Evolutionary conservation across 768 basidiomycete genomes (phyloP), one percentile per base, ranked within the genome.

Genomic region (Suillus lakei): DNA sequence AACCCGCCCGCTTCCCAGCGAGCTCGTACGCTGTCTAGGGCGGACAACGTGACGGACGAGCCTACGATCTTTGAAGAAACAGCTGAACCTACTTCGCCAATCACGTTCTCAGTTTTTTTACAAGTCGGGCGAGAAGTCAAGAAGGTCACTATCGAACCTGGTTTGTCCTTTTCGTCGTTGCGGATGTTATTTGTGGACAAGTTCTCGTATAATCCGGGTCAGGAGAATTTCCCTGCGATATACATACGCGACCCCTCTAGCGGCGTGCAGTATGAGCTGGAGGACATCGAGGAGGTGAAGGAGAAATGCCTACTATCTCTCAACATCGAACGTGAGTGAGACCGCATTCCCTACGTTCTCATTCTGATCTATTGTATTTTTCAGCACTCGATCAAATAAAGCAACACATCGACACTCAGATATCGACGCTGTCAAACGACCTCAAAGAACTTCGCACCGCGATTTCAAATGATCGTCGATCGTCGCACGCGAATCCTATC

Each of bases 301-400:
- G 91, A 95, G 63, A 95, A 90, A 67, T 93, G 92, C 74, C 76
- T 98, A 23, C 79, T 99, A 58, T 96, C 93, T 54, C 81, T 99
- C 56, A 98, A 98, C 70, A 96, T 99, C 65, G 97, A 99, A 85
- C 93, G 97, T 98, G 78, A 78, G 96, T 88, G 13, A 21, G 28
- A 13, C 51, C 51, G 23, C n/a, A 54, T 69, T 18, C 43, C 26
- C 10, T n/a, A 41, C n/a, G 30, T 67, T 39, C 7, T 32, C 63
- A 30, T 67, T 13, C 23, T 63, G 48, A 64, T 69, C 61, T 72
- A 44, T 55, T 30, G 32, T 46, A 61, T 65, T 63, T 64, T 64
- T 66, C 23, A 99, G 97, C 95, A 28, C 89, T 99, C 62, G 96
- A 99, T 78, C 97, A 99, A 76, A 97, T 99, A 77, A 98, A 97